A percentile compares a stretch with the other conserved stretches of the same genome.
These are phyloP conservation scores for Suillus fuscotomentosus DNA, from an alignment of 768 basidiomycete genomes.

Conservation along the genomic window DNA sequence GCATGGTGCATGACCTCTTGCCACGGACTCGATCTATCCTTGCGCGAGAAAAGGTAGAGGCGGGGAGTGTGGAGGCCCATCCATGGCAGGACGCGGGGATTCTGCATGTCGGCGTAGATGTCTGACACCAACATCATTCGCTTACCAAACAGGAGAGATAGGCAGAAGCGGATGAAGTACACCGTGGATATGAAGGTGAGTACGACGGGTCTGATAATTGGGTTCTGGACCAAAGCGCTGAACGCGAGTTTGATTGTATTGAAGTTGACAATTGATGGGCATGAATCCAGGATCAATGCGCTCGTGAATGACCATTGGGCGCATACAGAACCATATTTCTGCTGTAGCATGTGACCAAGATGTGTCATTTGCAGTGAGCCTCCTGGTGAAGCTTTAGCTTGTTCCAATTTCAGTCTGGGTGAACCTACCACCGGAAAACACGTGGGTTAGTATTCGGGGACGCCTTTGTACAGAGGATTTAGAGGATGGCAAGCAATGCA, in stretches of 20 bases:
- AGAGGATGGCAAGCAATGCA: slow-evolving; percentile 18
- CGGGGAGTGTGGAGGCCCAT: slow-evolving; percentile 28
- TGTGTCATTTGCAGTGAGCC: slow-evolving; percentile 19
- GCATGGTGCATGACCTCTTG: slow-evolving; percentile 24
- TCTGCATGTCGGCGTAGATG: slow-evolving; percentile 12
- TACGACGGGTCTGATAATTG: slow-evolving; percentile 11
- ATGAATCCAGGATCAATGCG: slow-evolving; percentile 24
- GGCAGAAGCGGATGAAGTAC: slow-evolving; percentile 11
- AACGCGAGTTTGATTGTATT: slow-evolving; percentile 17
- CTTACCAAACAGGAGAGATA: slow-evolving; percentile 15
- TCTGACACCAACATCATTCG: slow-evolving; percentile 5
- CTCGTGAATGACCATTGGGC: slow-evolving; percentile 8
- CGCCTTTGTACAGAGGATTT: neutral
- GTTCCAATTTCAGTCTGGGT: neutral
- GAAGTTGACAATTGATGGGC: slow-evolving; percentile 14
- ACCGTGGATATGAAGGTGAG: slow-evolving; percentile 14
- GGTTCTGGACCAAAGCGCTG: slow-evolving; percentile 18
- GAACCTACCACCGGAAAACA: slow-evolving; percentile 27
- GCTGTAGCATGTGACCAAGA: slow-evolving; percentile 17
- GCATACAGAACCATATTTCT: slow-evolving; percentile 15
- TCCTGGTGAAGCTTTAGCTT: slow-evolving; percentile 9
- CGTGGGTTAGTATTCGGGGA: slow-evolving; percentile 25
- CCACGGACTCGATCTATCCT: slow-evolving; percentile 29
- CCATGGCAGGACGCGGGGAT: slow-evolving; percentile 32
- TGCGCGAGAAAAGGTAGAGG: slow-evolving; percentile 34